Evolutionary conservation across 805 yeast species (phyloP).

Genomic region (Candida anglica): DNA sequence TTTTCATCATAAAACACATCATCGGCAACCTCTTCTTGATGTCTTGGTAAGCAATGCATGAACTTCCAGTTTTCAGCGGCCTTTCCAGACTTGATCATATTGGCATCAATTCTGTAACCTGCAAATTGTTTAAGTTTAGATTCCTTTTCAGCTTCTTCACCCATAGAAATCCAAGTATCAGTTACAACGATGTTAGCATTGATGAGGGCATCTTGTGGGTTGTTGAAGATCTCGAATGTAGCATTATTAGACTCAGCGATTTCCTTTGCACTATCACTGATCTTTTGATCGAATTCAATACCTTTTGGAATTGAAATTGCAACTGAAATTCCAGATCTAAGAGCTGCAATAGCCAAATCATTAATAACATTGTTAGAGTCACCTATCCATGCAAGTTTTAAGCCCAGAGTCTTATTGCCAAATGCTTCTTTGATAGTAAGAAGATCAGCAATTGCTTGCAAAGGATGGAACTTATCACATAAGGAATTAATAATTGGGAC

Average conservation of each 20-base stretch:
- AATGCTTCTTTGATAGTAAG: constrained; percentile 81
- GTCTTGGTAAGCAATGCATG: constrained; percentile 98
- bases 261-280: constrained; percentile 50
- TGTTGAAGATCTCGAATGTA: constrained; percentile 56
- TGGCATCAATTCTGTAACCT: constrained; percentile 79
- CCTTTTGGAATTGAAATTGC: constrained; percentile 81
- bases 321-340: constrained; percentile 79
- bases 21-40: constrained; percentile 89
- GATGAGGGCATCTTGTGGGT: constrained; percentile 70
- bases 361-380: constrained; percentile 94
- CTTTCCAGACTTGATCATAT: constrained; percentile 55
- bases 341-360: constrained; percentile 84
- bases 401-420: constrained; percentile 42
- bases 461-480: constrained; percentile 90
- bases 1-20: constrained; percentile 79
- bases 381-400: constrained; percentile 91
- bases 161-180: constrained; percentile 98
- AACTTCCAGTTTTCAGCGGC: constrained; percentile 73
- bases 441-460: constrained; percentile 91
- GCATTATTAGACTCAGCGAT: constrained; percentile 52
- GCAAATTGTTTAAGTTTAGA: constrained; percentile 73
- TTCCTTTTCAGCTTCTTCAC: constrained; percentile 79
- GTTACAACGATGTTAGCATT: constrained; percentile 84
- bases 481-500: constrained; percentile 93
- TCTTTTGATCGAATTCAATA: constrained; percentile 55